Evolutionary conservation across 2,329 filamentous ascomycete species (phyloP).

Genomic region (Botrytis fabae): DNA sequence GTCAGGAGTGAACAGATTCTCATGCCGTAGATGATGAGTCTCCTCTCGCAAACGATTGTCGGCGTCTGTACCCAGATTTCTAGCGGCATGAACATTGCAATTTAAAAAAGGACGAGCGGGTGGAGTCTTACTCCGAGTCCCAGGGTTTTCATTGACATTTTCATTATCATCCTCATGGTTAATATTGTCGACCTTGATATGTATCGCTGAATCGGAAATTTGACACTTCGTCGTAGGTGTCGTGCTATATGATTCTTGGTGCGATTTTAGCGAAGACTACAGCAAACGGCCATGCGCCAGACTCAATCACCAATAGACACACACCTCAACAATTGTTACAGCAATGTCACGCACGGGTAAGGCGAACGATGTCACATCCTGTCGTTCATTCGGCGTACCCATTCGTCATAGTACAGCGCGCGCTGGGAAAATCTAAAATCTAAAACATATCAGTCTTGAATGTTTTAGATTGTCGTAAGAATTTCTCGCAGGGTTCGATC

Average conservation of each 20-base stretch:
- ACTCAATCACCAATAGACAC: accelerated
- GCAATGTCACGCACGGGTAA: background rate
- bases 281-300: background rate
- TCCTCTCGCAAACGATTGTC: background rate
- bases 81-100: background rate
- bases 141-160: background rate
- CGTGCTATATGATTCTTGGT: background rate
- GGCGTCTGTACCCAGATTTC: background rate
- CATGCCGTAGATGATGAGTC: background rate
- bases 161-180: too few relatives aligned
- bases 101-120: background rate
- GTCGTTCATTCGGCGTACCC: background rate
- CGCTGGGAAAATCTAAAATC: background rate
- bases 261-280: background rate
- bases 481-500: background rate
- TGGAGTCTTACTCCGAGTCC: conserved; percentile 4
- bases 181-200: background rate
- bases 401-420: background rate
- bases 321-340: background rate
- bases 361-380: background rate
- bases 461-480: background rate
- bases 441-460: background rate
- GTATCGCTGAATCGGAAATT: conserved; percentile 2
- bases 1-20: background rate
- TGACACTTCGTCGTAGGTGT: background rate